These are phyloP conservation scores for Cordyceps cicadae DNA, from an alignment of 2,329 filamentous ascomycete genomes.

Conservation along the genomic window DNA sequence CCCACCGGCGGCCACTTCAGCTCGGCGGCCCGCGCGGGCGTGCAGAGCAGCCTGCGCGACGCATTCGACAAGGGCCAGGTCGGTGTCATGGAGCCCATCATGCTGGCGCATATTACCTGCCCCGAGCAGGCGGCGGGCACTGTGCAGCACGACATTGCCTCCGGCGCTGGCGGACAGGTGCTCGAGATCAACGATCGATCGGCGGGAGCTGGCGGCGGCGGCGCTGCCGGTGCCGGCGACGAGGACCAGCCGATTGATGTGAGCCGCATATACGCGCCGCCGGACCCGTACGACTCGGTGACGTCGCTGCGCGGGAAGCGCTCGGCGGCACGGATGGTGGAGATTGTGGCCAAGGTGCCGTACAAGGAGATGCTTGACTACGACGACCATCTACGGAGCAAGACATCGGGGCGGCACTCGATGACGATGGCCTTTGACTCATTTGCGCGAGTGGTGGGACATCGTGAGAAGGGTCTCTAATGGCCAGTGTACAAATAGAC, in stretches of 20 bases:
- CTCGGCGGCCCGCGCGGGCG: slow-evolving; percentile 52
- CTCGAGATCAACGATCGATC: slow-evolving; percentile 57
- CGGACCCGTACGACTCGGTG: slow-evolving; percentile 66
- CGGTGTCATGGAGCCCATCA: slow-evolving; percentile 82
- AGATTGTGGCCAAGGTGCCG: slow-evolving; percentile 79
- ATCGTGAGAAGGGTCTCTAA: slow-evolving; percentile 43
- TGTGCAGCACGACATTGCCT: slow-evolving; percentile 74
- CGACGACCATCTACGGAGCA: slow-evolving; percentile 74
- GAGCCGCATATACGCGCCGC: slow-evolving; percentile 72
- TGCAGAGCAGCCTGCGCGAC: slow-evolving; percentile 59
- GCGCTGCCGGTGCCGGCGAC: slow-evolving; percentile 16
- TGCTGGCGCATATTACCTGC: slow-evolving; percentile 79
- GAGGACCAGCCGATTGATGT: slow-evolving; percentile 52
- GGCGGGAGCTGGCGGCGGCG: slow-evolving; percentile 21
- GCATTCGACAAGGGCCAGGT: slow-evolving; percentile 48
- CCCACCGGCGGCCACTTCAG: slow-evolving; percentile 62
- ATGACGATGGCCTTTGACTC: slow-evolving; percentile 52
- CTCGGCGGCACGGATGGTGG: slow-evolving; percentile 40
- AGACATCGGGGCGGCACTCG: slow-evolving; percentile 72
- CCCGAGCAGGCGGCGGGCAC: slow-evolving; percentile 73
- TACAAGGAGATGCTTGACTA: slow-evolving; percentile 97
- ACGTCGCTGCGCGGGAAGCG: slow-evolving; percentile 48
- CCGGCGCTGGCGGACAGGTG: slow-evolving; percentile 63
- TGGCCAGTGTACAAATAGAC: background rate
- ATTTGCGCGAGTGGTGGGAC: slow-evolving; percentile 47